These are phyloP conservation scores for Kockiozyma suomiensis DNA, from an alignment of 805 yeast genomes.

Conservation along the genomic window DNA sequence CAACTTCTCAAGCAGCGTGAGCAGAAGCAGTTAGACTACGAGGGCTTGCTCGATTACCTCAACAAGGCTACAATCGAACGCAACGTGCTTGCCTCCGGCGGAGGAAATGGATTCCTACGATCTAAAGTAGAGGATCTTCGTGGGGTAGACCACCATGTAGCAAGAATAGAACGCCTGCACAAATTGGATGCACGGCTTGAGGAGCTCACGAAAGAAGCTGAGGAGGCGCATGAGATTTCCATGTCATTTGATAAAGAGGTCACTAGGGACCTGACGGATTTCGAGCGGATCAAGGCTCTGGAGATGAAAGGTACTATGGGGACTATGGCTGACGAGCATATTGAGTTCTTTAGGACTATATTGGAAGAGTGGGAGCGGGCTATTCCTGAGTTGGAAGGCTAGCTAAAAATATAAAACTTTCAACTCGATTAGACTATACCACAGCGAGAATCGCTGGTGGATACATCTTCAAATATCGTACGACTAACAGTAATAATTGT, in stretches of 20 bases:
- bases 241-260: conserved; percentile 61
- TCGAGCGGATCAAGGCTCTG: conserved; percentile 76
- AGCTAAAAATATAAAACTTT: background rate
- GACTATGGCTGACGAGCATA: conserved; percentile 74
- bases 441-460: too few species aligned
- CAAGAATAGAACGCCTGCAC: conserved; percentile 55
- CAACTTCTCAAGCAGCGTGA: conserved; percentile 80
- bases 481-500: too few species aligned
- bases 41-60: conserved; percentile 78
- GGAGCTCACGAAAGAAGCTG: conserved; percentile 54
- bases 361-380: conserved; percentile 30
- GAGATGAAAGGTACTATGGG: conserved; percentile 75
- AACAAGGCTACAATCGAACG: conserved; percentile 71
- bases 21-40: conserved; percentile 87
- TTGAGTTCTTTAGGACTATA: conserved; percentile 63
- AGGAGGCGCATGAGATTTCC: conserved; percentile 53
- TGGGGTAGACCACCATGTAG: conserved; percentile 62
- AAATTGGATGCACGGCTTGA: conserved; percentile 55
- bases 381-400: conserved; percentile 27
- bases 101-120: conserved; percentile 57
- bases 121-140: conserved; percentile 63
- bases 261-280: conserved; percentile 59
- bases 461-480: background rate
- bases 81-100: conserved; percentile 54
- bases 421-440: too few species aligned